Conservation (phyloP, 768 basidiomycete genomes). For the Macrolepiota dolichaula region DNA sequence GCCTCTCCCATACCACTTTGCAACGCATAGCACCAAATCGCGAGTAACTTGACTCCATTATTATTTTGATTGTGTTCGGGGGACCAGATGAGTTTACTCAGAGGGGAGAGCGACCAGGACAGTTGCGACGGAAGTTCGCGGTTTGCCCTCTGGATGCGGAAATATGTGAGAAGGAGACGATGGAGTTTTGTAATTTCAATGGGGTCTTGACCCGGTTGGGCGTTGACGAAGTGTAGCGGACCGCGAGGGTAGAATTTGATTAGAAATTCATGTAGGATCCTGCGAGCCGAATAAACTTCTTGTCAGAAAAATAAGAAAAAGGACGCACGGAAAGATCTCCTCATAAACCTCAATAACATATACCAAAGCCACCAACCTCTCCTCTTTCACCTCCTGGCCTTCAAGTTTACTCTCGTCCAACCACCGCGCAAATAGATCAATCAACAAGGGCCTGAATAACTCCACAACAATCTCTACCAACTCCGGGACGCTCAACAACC, state of each 20-base stretch:
- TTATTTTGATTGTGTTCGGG: constrained; percentile 37
- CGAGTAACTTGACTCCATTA: constrained; percentile 59
- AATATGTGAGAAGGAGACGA: constrained; percentile 71
- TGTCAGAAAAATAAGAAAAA: constrained; percentile 7
- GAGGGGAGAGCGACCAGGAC: constrained; percentile 63
- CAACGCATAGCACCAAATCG: constrained; percentile 74
- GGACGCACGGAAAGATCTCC: constrained; percentile 68
- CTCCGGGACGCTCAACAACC: background rate
- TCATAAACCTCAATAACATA: constrained; percentile 64
- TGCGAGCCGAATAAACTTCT: constrained; percentile 23
- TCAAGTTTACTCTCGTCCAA: constrained; percentile 48
- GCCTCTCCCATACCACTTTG: constrained; percentile 78
- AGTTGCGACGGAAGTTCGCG: constrained; percentile 58
- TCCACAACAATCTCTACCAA: constrained; percentile 42
- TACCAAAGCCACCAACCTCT: constrained; percentile 52
- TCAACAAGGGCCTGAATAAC: constrained; percentile 70
- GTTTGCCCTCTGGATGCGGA: constrained; percentile 75
- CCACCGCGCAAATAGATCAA: constrained; percentile 84
- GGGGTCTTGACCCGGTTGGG: constrained; percentile 25
- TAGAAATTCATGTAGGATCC: constrained; percentile 55
- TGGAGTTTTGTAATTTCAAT: constrained; percentile 54
- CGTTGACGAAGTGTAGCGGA: constrained; percentile 47
- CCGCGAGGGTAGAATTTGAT: constrained; percentile 44
- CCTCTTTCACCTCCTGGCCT: constrained; percentile 49
- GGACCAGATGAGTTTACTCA: constrained; percentile 42